Base-by-base conservation (phyloP, 768 basidiomycete genomes). In the Suillus cothurnatus region DNA sequence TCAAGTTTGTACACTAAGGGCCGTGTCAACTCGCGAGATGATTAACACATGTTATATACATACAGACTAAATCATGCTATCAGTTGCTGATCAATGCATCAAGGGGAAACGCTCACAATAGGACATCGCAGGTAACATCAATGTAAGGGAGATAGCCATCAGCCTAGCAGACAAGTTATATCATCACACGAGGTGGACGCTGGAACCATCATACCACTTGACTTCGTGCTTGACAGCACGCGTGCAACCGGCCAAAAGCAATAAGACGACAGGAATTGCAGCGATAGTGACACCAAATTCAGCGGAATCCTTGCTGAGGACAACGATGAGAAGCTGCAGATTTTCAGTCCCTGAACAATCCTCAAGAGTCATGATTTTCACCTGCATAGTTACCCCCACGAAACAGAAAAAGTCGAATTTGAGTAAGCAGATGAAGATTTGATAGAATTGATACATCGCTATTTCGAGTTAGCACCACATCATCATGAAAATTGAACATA, bases 391-490 rank as follows among this genome's bases (percentile, higher is more conserved):
- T 31, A 94, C 89, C n/a, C 90, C 93, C 26, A 85, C 83, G 73
- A 95, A 94, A 75, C 85, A 87, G 80, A 95, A 95, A 76, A 94
- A 95, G 76, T 95, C 93, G 74, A 95, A 93, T 74, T 94, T 95
- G 70, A 95, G 85, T 61, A 95, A 83, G 72, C 92, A 94, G 55
- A 95, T 87, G 83, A 94, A 86, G 70, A 95, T 86, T 78, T 95
- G 91, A 72, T 95, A 95, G 77, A 81, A 93, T 70, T 90, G 91
- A 74, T 93, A 94, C 93, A 95, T 95, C 38, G 85, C 93, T 94
- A 67, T 61, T 17, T 67, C 43, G 63, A 63, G 55, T 47, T 49
- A 64, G 31, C 66, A 58, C 59, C 5, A 62, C 36, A 11, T n/a
- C 26, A 45, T 56, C 12, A 23, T 12, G 9, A 9, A 45, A 28